Conservation (phyloP, 192 early-diverging fungal genomes). For the Spinellus fusiger region DNA sequence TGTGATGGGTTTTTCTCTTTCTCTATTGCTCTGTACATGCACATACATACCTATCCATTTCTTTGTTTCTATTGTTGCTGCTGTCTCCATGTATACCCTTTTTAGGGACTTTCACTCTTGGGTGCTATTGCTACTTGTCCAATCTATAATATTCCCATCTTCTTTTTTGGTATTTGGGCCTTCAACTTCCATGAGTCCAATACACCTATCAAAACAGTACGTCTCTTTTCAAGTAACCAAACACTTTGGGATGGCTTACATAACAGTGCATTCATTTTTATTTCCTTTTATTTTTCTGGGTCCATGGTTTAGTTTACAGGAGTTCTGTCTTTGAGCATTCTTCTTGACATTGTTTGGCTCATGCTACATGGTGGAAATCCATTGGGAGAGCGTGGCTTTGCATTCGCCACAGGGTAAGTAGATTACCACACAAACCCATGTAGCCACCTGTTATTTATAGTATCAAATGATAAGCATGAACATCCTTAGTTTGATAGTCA, state of each 20-base stretch:
- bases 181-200: conserved; percentile 45
- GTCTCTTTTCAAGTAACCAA: not conserved
- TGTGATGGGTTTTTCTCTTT: not conserved
- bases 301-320: conserved; percentile 43
- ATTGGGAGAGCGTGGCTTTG: conserved; percentile 35
- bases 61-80: not conserved
- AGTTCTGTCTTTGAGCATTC: conserved; percentile 38
- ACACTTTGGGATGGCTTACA: not conserved
- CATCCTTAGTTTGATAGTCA: conserved; percentile 31
- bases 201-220: conserved; percentile 45
- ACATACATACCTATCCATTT: not conserved
- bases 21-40: not conserved
- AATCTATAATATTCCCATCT: conserved; percentile 45
- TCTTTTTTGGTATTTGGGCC: conserved; percentile 49
- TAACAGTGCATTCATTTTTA: not conserved
- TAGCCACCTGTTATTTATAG: conserved; percentile 2
- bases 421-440: not conserved
- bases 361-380: conserved; percentile 35
- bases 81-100: not conserved
- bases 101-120: conserved; percentile 41
- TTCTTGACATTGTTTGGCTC: conserved; percentile 44
- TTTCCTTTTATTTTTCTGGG: too few species aligned
- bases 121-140: conserved; percentile 41
- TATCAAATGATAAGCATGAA: conserved; percentile 31
- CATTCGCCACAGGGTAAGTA: conserved; percentile 24